phyloP scores from a whole-genome alignment of 2,329 filamentous ascomycete genomes.

The Colletotrichum endophyticum region DNA sequence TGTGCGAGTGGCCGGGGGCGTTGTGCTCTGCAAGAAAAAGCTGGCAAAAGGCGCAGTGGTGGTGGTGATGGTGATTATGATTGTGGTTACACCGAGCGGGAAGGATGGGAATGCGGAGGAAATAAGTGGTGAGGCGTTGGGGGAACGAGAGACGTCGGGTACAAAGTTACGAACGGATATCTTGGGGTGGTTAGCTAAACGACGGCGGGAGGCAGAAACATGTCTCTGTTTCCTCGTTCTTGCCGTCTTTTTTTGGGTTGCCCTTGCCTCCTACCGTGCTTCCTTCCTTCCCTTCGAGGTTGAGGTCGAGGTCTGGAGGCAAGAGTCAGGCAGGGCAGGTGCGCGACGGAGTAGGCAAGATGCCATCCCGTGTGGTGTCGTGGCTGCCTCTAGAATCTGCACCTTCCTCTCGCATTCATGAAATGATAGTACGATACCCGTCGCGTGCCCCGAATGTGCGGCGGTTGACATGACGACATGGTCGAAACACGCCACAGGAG shows the following conservation, averaged over 20 bases:
- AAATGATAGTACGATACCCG: background rate
- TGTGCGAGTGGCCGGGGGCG: background rate
- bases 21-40: background rate
- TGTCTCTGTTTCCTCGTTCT: background rate
- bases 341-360: background rate
- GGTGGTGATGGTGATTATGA: background rate
- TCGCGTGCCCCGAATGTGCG: background rate
- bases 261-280: background rate
- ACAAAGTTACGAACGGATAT: background rate
- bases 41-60: background rate
- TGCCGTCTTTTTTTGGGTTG: background rate
- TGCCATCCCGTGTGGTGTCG: background rate
- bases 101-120: background rate
- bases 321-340: background rate
- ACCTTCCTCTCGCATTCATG: background rate
- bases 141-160: background rate
- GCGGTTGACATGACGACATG: conserved; percentile 12
- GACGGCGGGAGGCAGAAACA: background rate
- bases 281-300: background rate
- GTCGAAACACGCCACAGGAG: background rate
- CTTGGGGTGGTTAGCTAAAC: background rate
- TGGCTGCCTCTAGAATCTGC: background rate
- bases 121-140: background rate
- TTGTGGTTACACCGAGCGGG: background rate
- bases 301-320: background rate